Percentiles rank a stretch among this genome's conserved stretches.
phyloP scores from a whole-genome alignment of 2,329 filamentous ascomycete genomes.

The Neopestalotiopsis clavispora region DNA sequence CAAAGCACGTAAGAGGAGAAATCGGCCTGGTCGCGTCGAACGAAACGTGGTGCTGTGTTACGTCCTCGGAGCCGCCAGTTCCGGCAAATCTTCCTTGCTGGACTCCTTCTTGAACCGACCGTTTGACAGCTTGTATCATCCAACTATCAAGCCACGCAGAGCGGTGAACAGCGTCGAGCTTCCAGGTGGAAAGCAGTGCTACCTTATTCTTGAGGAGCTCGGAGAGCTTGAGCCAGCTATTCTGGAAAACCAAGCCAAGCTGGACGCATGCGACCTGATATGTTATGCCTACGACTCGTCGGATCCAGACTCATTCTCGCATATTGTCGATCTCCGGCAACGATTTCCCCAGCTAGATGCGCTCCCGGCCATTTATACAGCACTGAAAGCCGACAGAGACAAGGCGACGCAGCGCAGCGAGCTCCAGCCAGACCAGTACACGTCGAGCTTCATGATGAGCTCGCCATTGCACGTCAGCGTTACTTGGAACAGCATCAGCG shows the following conservation, averaged over 20 bases:
- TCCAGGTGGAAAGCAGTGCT: constrained; percentile 94
- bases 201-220: constrained; percentile 92
- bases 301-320: constrained; percentile 92
- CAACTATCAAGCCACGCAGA: constrained; percentile 91
- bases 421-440: constrained; percentile 90
- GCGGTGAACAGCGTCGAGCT: constrained; percentile 97
- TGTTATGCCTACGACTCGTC: constrained; percentile 98
- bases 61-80: constrained; percentile 81
- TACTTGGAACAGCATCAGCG: constrained; percentile 90
- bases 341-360: constrained; percentile 84
- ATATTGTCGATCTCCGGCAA: constrained; percentile 81
- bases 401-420: constrained; percentile 96
- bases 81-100: constrained; percentile 89
- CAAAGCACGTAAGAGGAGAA: constrained; percentile 84
- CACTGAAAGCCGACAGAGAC: constrained; percentile 92
- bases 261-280: constrained; percentile 91
- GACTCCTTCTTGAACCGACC: constrained; percentile 90
- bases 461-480: constrained; percentile 93
- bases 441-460: constrained; percentile 82
- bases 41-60: constrained; percentile 95
- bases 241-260: constrained; percentile 85
- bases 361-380: constrained; percentile 90
- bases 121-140: constrained; percentile 83
- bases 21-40: constrained; percentile 83
- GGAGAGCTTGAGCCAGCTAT: constrained; percentile 95